Base-by-base conservation (phyloP, 768 basidiomycete species). In the Suillus paluster region DNA sequence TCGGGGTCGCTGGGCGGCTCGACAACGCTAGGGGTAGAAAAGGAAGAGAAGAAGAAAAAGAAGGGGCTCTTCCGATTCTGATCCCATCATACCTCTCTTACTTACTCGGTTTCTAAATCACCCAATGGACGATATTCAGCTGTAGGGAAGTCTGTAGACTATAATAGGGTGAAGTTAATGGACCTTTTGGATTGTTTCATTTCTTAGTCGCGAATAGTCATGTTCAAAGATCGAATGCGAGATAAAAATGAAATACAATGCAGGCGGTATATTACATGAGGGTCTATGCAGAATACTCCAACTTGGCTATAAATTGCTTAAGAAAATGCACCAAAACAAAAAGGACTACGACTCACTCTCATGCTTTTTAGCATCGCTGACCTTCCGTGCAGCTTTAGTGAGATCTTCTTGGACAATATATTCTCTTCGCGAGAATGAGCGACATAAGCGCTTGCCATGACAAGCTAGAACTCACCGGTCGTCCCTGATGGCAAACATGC, bases 401-500 rank as follows among this genome's bases (percentile, higher is more conserved):
- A 97, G 80, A 77, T 99, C 97, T 71, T 99, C 97, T 75, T 99
- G 97, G 57, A 86, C 89, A 59, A 96, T 80, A 66, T 94, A 95
- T 70, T 96, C 95, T 64, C 95, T 91, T 66, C 23, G 59, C 5
- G 10, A 39, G 39, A 44, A 69, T 44, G 30, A 60, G 52, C 44
- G 33, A 46, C 36, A 54, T 63, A 30, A 39, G n/a, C 21, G 15
- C 21, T 55, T 21, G 58, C 23, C 25, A 46, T 53, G 11, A 4
- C 36, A 44, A 53, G 6, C 17, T n/a, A 30, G 11, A 5, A 73
- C 84, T 58, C 59, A 90, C 92, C 93, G 83, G 68, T 98, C 97
- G 63, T 98, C 97, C 50, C 97, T 86, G 68, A 99, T 98, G 8
- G 97, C 97, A 71, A 98, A 99, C 95, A 99, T 97, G 49, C 97